Conservation (phyloP, 345 rosid species). For the Noccaea bulbosa region DNA sequence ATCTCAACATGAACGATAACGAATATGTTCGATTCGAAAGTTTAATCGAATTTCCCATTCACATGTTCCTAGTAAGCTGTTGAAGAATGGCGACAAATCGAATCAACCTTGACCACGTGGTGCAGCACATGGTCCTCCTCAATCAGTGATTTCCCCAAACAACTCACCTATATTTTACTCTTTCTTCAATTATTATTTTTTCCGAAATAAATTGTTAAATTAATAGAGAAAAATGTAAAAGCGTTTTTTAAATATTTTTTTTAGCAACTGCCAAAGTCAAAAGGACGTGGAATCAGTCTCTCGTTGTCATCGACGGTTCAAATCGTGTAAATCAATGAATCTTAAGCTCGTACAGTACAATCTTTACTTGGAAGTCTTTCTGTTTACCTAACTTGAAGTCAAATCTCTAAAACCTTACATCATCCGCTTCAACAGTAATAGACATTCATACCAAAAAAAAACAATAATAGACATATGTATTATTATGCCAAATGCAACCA, state of each 20-base stretch:
- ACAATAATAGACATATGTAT: not conserved
- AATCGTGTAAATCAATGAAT: slow-evolving; percentile 31
- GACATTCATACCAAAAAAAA: not conserved
- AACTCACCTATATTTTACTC: slow-evolving; percentile 6
- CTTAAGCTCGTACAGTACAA: slow-evolving; percentile 6
- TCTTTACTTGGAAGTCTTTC: slow-evolving; percentile 29
- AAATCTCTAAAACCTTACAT: not conserved
- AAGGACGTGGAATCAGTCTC: slow-evolving; percentile 2
- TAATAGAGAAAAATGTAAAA: not conserved
- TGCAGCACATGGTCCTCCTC: slow-evolving; percentile 35
- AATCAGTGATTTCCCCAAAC: slow-evolving; percentile 15
- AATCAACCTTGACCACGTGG: slow-evolving; percentile 40
- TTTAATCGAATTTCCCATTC: not conserved
- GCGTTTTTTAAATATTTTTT: not conserved
- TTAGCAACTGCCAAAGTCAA: not conserved
- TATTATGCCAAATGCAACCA: slow-evolving; percentile 5
- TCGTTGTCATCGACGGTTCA: slow-evolving; percentile 39
- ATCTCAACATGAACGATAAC: not conserved
- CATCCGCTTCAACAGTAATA: not conserved
- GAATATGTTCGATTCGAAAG: slow-evolving; percentile 5
- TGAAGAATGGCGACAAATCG: slow-evolving; percentile 26
- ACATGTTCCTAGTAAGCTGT: slow-evolving; percentile 25
- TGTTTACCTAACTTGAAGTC: not conserved
- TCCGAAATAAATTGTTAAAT: not conserved
- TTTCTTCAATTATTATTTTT: not conserved